A percentile compares a stretch with the other conserved stretches of the same genome.
These are phyloP conservation scores for Meyerozyma guilliermondii DNA, from an alignment of 1,139 yeast genomes.

Conservation along the genomic window DNA sequence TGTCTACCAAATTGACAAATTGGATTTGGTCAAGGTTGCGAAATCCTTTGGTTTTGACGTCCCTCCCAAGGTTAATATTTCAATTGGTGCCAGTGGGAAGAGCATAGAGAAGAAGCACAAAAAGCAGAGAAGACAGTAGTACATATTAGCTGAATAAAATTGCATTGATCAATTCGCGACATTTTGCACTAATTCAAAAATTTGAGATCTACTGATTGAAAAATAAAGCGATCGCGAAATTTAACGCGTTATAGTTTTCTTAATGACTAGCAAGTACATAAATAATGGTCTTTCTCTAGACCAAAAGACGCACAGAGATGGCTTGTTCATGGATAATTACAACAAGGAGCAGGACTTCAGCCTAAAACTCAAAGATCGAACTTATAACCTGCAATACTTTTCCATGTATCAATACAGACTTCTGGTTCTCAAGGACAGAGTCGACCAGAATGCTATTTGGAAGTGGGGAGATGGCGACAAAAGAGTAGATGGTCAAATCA, in stretches of 20 bases:
- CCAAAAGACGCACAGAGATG: not conserved
- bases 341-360: not conserved
- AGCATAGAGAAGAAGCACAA: slow-evolving; percentile 47
- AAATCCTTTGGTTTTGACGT: slow-evolving; percentile 90
- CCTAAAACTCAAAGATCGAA: slow-evolving; percentile 24
- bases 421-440: slow-evolving; percentile 47
- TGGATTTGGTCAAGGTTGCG: slow-evolving; percentile 92
- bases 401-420: slow-evolving; percentile 68
- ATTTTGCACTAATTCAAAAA: not conserved
- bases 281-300: not conserved
- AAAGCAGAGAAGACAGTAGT: slow-evolving; percentile 36
- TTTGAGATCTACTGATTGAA: not conserved
- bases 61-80: slow-evolving; percentile 95
- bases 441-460: slow-evolving; percentile 37
- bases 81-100: slow-evolving; percentile 89
- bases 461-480: slow-evolving; percentile 47
- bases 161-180: not conserved
- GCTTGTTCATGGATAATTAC: not conserved
- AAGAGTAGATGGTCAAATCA: slow-evolving; percentile 28
- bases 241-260: not conserved
- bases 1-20: slow-evolving; percentile 91
- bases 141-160: not conserved
- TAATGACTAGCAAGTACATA: not conserved
- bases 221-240: not conserved
- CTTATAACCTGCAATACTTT: slow-evolving; percentile 69